phyloP scores from a whole-genome alignment of 2,329 filamentous ascomycete species.

The Cladosporium phlei region DNA sequence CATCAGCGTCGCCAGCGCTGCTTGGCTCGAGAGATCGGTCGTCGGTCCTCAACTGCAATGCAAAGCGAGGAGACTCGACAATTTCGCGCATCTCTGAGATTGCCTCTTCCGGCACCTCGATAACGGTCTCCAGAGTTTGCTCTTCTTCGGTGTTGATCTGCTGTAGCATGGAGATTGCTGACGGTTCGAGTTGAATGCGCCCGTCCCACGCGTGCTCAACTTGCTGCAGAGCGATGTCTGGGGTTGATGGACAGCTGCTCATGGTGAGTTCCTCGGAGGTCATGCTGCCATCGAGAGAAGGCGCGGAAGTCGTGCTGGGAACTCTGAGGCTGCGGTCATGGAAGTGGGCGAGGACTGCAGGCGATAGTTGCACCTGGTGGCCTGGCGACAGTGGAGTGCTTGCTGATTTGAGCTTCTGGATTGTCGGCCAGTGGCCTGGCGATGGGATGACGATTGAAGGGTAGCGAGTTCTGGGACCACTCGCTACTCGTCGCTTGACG shows the following conservation, averaged over 20 bases:
- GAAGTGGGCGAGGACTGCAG: slow-evolving; percentile 63
- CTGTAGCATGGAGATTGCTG: slow-evolving; percentile 74
- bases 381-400: slow-evolving; percentile 44
- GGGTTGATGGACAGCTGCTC: slow-evolving; percentile 80
- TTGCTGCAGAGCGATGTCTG: slow-evolving; percentile 56
- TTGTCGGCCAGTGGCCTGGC: slow-evolving; percentile 52
- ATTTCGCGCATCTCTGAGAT: slow-evolving; percentile 56
- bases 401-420: slow-evolving; percentile 47
- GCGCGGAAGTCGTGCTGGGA: slow-evolving; percentile 72
- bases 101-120: slow-evolving; percentile 46
- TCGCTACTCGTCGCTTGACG: slow-evolving; percentile 39
- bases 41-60: slow-evolving; percentile 27
- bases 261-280: slow-evolving; percentile 81
- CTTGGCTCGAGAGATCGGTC: slow-evolving; percentile 20
- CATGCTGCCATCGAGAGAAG: slow-evolving; percentile 83
- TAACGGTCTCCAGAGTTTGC: slow-evolving; percentile 30
- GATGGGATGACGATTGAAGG: slow-evolving; percentile 58
- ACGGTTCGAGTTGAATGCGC: slow-evolving; percentile 62
- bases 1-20: slow-evolving; percentile 51
- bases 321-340: slow-evolving; percentile 54
- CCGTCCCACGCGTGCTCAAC: slow-evolving; percentile 61
- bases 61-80: slow-evolving; percentile 47
- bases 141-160: slow-evolving; percentile 57
- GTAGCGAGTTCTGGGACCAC: slow-evolving; percentile 41
- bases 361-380: slow-evolving; percentile 36